Evolutionary conservation across 1,139 yeast species (phyloP), one percentile per base, ranked within the genome.

Genomic region (Saccharomyces pastorianus): DNA sequence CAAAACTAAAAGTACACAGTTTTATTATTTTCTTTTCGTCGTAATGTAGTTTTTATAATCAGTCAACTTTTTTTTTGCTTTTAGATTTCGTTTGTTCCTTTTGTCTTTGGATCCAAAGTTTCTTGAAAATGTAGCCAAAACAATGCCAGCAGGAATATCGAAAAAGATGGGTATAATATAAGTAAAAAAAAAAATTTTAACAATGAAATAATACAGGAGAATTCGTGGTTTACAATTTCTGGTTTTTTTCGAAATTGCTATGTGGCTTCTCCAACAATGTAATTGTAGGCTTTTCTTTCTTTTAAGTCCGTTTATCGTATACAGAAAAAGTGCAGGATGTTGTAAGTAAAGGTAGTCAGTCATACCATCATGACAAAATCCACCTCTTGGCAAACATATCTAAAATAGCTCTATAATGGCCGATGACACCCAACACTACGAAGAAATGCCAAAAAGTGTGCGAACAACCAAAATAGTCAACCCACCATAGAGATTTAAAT

Each of bases 371-470:
- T 25, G n/a, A 47, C 17, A 17, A 20, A 48, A 63, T 50, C 70
- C 71, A 66, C 54, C 61, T 60, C 32, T 61, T 72, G 64, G 69
- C 72, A 60, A 85, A 84, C 85, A 90, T 84, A 56, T 81, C 83
- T 59, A 88, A 74, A 29, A 89, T 75, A 27, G 95, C 90, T 54
- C 75, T 74, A 69, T 91, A 93, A 70, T 91, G 97, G 42, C 95
- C 96, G 56, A 88, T 72, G 26, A 90, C 82, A 1, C 99, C 99
- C 42, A 87, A 78, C 42, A 93, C 80, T 47, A 93, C 99, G 67
- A 88, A 88, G 17, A 89, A 70, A 71, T 93, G 99, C 99, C 99
- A 93, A 38, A 93, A 74, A 65, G 89, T 90, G 71, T 93, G 99
- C 51, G 96, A 88, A 41, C 83, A 79, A 57, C 84, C 76, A 29